These are phyloP conservation scores for Arachis stenosperma DNA, from an alignment of 306 rosid genomes.

Conservation along the genomic window DNA sequence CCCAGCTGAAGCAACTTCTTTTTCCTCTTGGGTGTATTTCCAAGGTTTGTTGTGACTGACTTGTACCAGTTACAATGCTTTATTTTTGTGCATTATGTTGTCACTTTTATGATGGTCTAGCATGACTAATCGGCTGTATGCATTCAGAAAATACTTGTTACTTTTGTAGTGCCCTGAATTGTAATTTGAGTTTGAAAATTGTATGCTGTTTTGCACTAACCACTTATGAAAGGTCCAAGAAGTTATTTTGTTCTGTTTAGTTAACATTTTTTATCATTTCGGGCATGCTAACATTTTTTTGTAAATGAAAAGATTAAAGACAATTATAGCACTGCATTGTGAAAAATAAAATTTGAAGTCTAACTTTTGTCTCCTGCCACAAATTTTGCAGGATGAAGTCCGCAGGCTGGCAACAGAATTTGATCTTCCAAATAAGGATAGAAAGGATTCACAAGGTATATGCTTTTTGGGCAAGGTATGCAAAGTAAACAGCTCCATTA, in stretches of 20 bases:
- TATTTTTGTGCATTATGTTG: constrained; percentile 1
- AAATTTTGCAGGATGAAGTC: constrained; percentile 75
- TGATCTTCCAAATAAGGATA: constrained; percentile 85
- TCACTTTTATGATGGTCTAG: constrained; percentile 17
- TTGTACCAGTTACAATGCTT: constrained; percentile 26
- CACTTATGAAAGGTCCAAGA: not conserved
- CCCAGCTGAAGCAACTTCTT: constrained; percentile 76
- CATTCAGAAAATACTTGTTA: constrained; percentile 17
- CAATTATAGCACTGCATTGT: not conserved
- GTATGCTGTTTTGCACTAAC: constrained; percentile 19
- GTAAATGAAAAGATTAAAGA: not conserved
- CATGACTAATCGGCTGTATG: constrained; percentile 12
- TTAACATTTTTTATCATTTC: not conserved
- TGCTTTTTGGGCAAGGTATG: constrained; percentile 97
- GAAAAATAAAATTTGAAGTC: constrained; percentile 1
- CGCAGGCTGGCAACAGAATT: constrained; percentile 80
- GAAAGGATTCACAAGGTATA: constrained; percentile 98
- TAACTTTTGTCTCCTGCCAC: constrained; percentile 24
- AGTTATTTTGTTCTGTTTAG: not conserved
- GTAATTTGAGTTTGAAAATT: constrained; percentile 22
- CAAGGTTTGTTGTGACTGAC: constrained; percentile 64
- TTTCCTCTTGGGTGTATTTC: constrained; percentile 90
- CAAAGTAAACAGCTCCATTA: not conserved
- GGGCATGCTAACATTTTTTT: not conserved
- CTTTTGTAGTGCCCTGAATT: not conserved